A percentile compares a stretch with the other conserved stretches of the same genome.
Conservation (phyloP, 2,329 filamentous ascomycete species). For the Penicillium sp. region DNA sequence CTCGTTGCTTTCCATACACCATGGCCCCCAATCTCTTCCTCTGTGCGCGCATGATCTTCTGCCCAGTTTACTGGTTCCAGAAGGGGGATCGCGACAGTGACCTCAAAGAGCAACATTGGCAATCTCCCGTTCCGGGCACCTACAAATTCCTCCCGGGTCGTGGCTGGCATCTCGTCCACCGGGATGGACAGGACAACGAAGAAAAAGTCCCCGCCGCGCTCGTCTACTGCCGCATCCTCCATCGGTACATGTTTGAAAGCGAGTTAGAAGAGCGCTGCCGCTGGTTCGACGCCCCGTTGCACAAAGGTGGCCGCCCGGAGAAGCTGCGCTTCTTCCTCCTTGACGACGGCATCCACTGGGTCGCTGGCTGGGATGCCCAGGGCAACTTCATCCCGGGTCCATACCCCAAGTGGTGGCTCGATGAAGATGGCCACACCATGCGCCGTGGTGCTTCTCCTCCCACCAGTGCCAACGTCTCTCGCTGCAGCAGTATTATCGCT, state of each 20-base stretch:
- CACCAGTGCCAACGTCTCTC: constrained; percentile 38
- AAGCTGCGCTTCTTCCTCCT: constrained; percentile 51
- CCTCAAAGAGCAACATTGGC: constrained; percentile 50
- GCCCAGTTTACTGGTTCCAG: constrained; percentile 53
- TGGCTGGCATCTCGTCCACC: constrained; percentile 52
- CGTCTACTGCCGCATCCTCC: constrained; percentile 52
- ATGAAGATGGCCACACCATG: constrained; percentile 41
- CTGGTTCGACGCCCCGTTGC: constrained; percentile 42
- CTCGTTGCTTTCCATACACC: constrained; percentile 13
- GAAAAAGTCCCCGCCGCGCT: constrained; percentile 39
- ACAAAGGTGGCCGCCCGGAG: constrained; percentile 39
- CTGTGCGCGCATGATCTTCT: constrained; percentile 51
- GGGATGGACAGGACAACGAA: constrained; percentile 36
- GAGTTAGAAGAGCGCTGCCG: constrained; percentile 52
- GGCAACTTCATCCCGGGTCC: constrained; percentile 54
- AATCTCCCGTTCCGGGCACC: constrained; percentile 48
- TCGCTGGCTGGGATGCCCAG: constrained; percentile 52
- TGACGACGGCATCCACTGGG: constrained; percentile 52
- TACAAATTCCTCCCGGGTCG: constrained; percentile 54
- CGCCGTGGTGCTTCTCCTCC: constrained; percentile 33
- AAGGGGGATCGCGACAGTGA: constrained; percentile 41
- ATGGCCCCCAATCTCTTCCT: constrained; percentile 56
- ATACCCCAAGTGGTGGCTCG: constrained; percentile 52
- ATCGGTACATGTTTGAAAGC: constrained; percentile 50
- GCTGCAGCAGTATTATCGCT: constrained; percentile 36